These are phyloP conservation scores for Tagetes erecta DNA, from an alignment of 129 eudicot genomes.

Conservation along the genomic window DNA sequence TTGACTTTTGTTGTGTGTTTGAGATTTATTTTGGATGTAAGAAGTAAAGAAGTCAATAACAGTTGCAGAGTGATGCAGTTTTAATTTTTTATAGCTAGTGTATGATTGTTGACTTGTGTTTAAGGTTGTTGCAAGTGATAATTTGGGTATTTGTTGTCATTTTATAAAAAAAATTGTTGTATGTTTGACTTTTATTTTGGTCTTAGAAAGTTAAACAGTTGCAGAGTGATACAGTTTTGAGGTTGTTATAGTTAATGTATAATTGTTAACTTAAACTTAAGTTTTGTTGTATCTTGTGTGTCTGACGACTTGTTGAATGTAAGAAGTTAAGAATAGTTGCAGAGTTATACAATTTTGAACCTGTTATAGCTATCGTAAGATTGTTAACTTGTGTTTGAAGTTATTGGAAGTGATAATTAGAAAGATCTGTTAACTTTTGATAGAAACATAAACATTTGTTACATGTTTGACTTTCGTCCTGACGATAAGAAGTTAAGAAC, in stretches of 20 bases:
- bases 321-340: conserved; percentile 7
- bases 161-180: conserved; percentile 6
- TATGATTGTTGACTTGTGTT: not conserved
- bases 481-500: not conserved
- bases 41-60: too few species aligned
- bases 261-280: not conserved
- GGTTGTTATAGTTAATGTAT: not conserved
- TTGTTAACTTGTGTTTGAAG: conserved; percentile 11
- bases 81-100: too few species aligned
- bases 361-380: not conserved
- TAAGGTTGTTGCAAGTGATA: conserved; percentile 13
- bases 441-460: not conserved
- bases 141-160: conserved; percentile 9
- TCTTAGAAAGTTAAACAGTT: not conserved
- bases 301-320: not conserved
- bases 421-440: not conserved
- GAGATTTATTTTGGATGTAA: too few species aligned
- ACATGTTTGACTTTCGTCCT: not conserved
- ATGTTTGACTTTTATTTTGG: conserved; percentile 13
- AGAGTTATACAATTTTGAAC: conserved; percentile 2
- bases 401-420: conserved; percentile 14
- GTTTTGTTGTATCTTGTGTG: conserved; percentile 14
- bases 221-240: conserved; percentile 4
- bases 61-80: too few species aligned
- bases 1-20: not conserved